Conservation (phyloP, 176 grass and related monocot species). For the Musa itinerans region DNA sequence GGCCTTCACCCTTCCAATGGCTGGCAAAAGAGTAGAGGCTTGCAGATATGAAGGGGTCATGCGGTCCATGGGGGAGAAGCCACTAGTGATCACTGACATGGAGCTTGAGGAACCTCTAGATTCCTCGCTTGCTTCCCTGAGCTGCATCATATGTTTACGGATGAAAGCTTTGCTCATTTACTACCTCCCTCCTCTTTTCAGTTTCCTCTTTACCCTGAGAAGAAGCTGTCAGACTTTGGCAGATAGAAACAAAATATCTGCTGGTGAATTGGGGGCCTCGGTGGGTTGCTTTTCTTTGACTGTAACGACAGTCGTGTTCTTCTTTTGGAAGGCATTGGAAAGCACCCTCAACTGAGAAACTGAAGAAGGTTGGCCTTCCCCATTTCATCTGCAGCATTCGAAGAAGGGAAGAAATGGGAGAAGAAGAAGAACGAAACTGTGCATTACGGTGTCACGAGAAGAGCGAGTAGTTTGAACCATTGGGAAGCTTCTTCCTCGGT, state of each 20-base stretch:
- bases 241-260: neutral
- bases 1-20: conserved; percentile 31
- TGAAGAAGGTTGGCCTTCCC: neutral
- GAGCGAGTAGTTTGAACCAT: neutral
- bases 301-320: neutral
- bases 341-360: neutral
- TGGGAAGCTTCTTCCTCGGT: conserved; percentile 1
- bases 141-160: neutral
- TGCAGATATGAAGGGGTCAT: conserved; percentile 29
- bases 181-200: neutral
- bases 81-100: neutral
- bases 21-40: conserved; percentile 23
- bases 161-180: neutral
- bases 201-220: neutral
- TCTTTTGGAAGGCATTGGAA: neutral
- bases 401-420: neutral
- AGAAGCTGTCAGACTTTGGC: conserved; percentile 4
- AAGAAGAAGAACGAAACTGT: neutral
- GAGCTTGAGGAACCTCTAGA: conserved; percentile 27
- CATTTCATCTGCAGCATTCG: neutral
- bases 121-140: conserved; percentile 29
- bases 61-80: conserved; percentile 40
- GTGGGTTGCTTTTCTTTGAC: neutral
- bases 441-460: neutral
- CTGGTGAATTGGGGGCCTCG: neutral